These are phyloP conservation scores for Starmerella stellata DNA, from an alignment of 805 yeast species.

Conservation along the genomic window DNA sequence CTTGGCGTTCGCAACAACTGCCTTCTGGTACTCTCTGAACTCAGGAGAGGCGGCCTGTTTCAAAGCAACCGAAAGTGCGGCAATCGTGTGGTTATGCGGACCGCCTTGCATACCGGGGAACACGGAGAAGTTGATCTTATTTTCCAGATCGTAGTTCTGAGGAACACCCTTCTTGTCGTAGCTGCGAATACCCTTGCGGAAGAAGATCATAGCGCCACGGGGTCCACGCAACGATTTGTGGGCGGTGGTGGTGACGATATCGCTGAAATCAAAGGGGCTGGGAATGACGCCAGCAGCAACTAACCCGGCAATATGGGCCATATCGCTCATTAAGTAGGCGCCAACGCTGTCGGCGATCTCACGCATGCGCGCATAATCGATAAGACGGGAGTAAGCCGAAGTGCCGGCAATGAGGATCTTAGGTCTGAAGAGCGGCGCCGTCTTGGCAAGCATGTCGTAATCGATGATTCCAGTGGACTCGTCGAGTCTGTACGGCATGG, in stretches of 20 bases:
- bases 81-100: conserved; percentile 94
- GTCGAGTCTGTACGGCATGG: conserved; percentile 91
- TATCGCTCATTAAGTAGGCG: conserved; percentile 80
- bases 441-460: conserved; percentile 69
- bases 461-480: conserved; percentile 78
- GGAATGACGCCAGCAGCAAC: conserved; percentile 88
- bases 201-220: conserved; percentile 96
- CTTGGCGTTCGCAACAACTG: conserved; percentile 66
- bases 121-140: conserved; percentile 84
- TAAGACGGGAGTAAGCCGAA: conserved; percentile 79
- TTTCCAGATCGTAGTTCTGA: conserved; percentile 69
- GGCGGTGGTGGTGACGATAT: conserved; percentile 92
- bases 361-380: conserved; percentile 80
- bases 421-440: conserved; percentile 78
- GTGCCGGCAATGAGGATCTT: conserved; percentile 93
- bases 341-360: conserved; percentile 83
- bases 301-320: conserved; percentile 96
- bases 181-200: conserved; percentile 81
- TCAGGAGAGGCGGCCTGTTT: conserved; percentile 83
- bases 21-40: conserved; percentile 67
- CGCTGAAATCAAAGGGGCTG: conserved; percentile 84
- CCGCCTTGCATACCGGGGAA: conserved; percentile 99
- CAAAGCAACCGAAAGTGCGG: conserved; percentile 88
- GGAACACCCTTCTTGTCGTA: conserved; percentile 71
- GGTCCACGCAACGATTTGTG: conserved; percentile 98